Conservation (phyloP, 495 filamentous ascomycete species). For the Neurospora sp. region DNA sequence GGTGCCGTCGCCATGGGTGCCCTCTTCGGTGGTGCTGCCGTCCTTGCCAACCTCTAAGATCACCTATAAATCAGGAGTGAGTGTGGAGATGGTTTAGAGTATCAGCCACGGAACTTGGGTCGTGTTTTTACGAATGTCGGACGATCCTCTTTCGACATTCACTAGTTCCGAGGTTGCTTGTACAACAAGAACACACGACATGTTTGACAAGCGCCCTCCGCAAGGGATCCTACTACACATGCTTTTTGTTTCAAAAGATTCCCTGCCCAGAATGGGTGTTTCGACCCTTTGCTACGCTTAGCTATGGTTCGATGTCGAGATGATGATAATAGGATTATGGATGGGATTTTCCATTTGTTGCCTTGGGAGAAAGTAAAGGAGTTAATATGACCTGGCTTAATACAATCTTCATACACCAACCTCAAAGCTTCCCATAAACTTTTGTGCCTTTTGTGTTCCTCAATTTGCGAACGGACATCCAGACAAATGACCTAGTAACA, state of each 20-base stretch:
- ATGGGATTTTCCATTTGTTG: background rate
- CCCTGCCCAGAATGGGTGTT: background rate
- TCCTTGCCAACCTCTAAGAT: conserved; percentile 19
- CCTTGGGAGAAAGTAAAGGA: background rate
- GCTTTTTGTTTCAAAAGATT: background rate
- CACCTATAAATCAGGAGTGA: background rate
- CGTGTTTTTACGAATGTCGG: background rate
- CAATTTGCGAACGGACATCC: background rate
- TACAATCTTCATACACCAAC: background rate
- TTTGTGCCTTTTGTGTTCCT: background rate
- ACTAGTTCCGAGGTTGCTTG: background rate
- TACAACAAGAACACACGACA: background rate
- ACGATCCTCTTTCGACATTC: background rate
- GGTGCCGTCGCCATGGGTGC: conserved; percentile 27
- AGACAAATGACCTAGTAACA: background rate
- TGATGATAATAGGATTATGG: background rate
- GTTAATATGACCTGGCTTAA: background rate
- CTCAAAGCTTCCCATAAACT: background rate
- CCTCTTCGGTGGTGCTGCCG: conserved; percentile 26
- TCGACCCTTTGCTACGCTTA: background rate
- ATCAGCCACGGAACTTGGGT: background rate
- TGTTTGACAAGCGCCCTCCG: background rate
- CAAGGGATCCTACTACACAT: background rate
- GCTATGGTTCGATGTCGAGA: background rate
- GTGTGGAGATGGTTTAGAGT: background rate